Percentiles rank a stretch among this genome's conserved stretches.
Evolutionary conservation across 305 asterid species (phyloP).

Genomic region (Withania somnifera): DNA sequence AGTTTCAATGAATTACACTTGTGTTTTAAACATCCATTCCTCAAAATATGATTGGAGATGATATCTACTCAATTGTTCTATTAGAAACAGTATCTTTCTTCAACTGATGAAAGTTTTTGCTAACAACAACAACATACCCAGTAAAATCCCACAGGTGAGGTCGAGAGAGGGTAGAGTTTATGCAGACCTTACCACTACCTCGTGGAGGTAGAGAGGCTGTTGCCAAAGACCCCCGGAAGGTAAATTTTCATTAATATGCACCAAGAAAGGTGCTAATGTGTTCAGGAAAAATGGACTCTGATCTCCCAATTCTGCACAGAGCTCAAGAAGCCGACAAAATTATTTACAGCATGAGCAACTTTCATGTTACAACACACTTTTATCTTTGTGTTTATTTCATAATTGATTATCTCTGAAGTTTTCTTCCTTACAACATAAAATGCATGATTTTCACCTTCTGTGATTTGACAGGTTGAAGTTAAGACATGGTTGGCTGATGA

Average conservation of each 20-base stretch:
- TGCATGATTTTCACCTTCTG: not conserved
- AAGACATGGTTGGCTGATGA: constrained; percentile 92
- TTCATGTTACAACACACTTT: not conserved
- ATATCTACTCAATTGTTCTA: not conserved
- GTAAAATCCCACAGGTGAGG: too few relatives aligned
- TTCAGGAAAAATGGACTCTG: not conserved
- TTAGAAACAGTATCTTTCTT: not conserved
- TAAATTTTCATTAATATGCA: not conserved
- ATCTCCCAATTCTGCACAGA: not conserved
- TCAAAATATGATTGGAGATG: not conserved
- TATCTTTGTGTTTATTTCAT: not conserved
- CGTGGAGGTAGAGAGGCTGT: too few relatives aligned
- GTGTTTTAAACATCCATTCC: not conserved
- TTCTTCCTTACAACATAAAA: not conserved
- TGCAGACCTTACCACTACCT: too few relatives aligned
- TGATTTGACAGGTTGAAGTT: constrained; percentile 49
- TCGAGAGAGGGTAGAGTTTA: too few relatives aligned
- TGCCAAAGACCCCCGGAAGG: too few relatives aligned
- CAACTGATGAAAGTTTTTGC: not conserved
- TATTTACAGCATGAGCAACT: not conserved
- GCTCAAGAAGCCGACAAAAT: not conserved
- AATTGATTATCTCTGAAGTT: not conserved
- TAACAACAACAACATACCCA: too few relatives aligned
- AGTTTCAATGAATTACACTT: not conserved
- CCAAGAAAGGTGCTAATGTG: not conserved